Base-by-base conservation (phyloP, 768 basidiomycete genomes). In the Russula sp. region DNA sequence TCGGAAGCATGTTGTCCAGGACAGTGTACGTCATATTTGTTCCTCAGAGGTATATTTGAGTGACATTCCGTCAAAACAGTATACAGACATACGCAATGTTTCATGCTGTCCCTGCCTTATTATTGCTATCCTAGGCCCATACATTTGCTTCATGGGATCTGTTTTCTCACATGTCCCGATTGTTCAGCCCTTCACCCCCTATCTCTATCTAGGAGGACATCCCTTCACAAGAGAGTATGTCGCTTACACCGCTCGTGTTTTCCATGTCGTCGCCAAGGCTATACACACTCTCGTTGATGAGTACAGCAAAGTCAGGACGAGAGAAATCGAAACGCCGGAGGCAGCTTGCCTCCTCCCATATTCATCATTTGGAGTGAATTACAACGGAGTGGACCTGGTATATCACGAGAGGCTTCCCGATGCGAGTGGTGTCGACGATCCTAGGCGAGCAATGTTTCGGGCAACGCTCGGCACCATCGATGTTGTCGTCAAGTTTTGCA, bases 101-200 rank as follows among this genome's bases (percentile, higher is more conserved):
- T 60, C 59, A 22, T 66, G 65, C 47, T 69, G 68, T 50, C 68
- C 68, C n/a, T 55, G 53, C 50, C 40, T 69, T 31, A 20, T 68
- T 11, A 44, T 69, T 35, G 59, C 64, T 6, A 32, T 62, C 4
- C 35, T 68, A 5, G 68, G 64, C 10, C 59, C 68, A 22, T 50
- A 54, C n/a, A 52, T 69, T 18, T 44, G 40, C 32, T 50, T 69
- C 40, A 27, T 49, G 8, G 68, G 68, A n/a, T 54, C 16, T 11
- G 64, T 69, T 3, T 44, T 69, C n/a, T 35, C 64, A 2, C 55
- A 56, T 31, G 32, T 34, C 6, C 50, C 60, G 53, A 57, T 69
- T 14, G 60, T 58, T 34, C 59, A 68, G 37, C 27, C 27, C 2
- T 27, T 27, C 27, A 27, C 27, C 27, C 2, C 1, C 27, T 27